These are phyloP conservation scores for Termitomyces sp. DNA, from an alignment of 768 basidiomycete species.

Conservation along the genomic window DNA sequence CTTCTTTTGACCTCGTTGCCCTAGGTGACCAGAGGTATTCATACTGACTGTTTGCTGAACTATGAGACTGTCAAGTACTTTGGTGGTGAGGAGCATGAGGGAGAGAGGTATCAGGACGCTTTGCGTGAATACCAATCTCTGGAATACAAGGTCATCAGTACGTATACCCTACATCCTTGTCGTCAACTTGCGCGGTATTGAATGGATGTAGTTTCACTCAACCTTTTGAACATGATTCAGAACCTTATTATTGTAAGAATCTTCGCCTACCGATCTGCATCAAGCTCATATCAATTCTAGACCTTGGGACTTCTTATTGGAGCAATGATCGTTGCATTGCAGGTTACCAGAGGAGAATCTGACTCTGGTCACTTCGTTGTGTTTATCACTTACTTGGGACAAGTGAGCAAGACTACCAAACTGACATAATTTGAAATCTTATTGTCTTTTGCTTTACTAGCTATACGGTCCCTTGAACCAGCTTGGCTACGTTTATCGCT, in stretches of 20 bases:
- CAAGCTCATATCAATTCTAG: constrained; percentile 25
- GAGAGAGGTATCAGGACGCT: constrained; percentile 62
- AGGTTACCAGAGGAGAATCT: constrained; percentile 50
- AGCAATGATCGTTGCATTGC: constrained; percentile 68
- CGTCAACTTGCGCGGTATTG: not conserved
- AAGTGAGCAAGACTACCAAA: constrained; percentile 35
- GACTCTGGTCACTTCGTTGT: constrained; percentile 62
- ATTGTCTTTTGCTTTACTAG: constrained; percentile 23
- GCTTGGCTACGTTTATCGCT: constrained; percentile 74
- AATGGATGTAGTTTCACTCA: constrained; percentile 48
- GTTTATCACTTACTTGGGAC: constrained; percentile 78
- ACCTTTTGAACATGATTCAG: constrained; percentile 71
- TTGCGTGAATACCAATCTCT: constrained; percentile 67
- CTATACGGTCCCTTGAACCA: constrained; percentile 72
- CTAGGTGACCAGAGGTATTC: constrained; percentile 76
- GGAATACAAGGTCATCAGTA: constrained; percentile 71
- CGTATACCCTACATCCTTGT: constrained; percentile 17
- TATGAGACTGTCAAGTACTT: constrained; percentile 90
- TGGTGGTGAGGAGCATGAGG: constrained; percentile 79
- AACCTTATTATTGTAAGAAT: constrained; percentile 70
- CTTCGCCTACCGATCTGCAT: not conserved
- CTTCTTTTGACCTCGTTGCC: not conserved
- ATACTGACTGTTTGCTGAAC: constrained; percentile 75
- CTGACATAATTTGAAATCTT: not conserved
- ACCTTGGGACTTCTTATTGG: constrained; percentile 79